Base-by-base conservation (phyloP, 176 grass and related monocot species). In the Oryza glaberrima region DNA sequence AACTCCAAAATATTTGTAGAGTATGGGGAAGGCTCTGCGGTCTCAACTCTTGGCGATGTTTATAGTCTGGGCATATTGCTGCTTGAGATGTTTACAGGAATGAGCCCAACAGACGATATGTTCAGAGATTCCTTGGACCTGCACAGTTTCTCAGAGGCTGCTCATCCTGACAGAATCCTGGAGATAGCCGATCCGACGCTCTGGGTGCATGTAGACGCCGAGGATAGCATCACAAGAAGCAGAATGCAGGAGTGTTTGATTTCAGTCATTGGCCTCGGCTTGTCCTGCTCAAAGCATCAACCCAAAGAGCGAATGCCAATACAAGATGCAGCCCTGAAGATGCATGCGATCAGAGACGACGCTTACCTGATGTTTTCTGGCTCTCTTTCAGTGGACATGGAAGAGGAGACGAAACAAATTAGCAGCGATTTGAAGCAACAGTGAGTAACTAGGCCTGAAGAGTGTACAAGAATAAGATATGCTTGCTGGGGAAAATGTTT, bases 1-100 rank as follows among this genome's bases (percentile, higher is more conserved):
- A 13, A 60, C 56, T 60, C 19, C 48, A 67, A 77, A 84, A 30
- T 5, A 60, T 6, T 75, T 78, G 83, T 11, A 81, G 84, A 86
- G 84, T 86, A 86, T 2, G 70, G 61, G 0, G 69, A 81, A 36
- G 77, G 70, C 5, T 28, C 28, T 28, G 22, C 35, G 1, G 73
- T 69, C 73, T 69, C 73, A 0, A 45, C 64, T 9, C 9, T 77
- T 32, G 82, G 72, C 1, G 82, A 84, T 58, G 44, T 86, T 13
- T 86, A 73, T 44, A 80, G 84, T 43, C 32, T 81, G 1, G 77
- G 77, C 0, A 87, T 87, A 77, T 7, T 87, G 12, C 8, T 82
- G 40, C 79, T 87, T 4, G 85, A 87, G 79, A 64, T 87, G 79
- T 87, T 87, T 15, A 82, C 85, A 0, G 65, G 85, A n/a, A 75